Evolutionary conservation across 2,329 filamentous ascomycete genomes (phyloP), one percentile per base, ranked within the genome.

Genomic region (Cladosporium halotolerans): DNA sequence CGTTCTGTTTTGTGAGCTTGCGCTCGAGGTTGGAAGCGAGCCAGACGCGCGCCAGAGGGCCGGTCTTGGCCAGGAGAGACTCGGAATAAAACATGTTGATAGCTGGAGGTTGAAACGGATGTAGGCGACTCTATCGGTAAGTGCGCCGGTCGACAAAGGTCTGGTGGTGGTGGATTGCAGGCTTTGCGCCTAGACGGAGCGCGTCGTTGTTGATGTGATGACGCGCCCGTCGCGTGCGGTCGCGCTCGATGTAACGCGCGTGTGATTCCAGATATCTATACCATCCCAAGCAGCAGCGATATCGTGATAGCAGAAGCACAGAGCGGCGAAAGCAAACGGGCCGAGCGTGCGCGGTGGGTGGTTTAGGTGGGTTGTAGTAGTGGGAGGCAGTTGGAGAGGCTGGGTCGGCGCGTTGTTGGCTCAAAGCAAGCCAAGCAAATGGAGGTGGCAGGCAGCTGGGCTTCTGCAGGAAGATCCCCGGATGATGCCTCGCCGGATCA

Each of bases 11-110:
- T 63, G 91, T 95, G 56, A 99, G 84, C 76, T 97, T 99, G 78
- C 92, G 90, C 81, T 97, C 93, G 60, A 97, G 80, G 73, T 97
- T 99, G 76, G 93, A 90, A 32, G 93, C 96, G 57, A 97, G 82
- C 93, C 93, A 99, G 75, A 97, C 91, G 68, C 90, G 89, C 74
- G 93, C 93, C 78, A 99, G 76, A 67, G 93, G 92, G 77, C 93
- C 93, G 64, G 89, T 96, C 84, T 96, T 96, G 71, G 91, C 90
- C 65, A 99, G 82, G 55, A 99, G 82, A 52, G 89, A 90, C 77
- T 96, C 90, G 51, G 93, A 96, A 73, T 96, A 97, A 75, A 99
- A 99, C 93, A 99, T 99, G 65, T 9, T 63, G 60, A 48, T 9
- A 41, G 47, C 43, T 45, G 55, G n/a, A 43, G 9, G 42, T 18